Evolutionary conservation across 2,329 filamentous ascomycete genomes (phyloP).

Genomic region (Thielaviopsis ethacetica): DNA sequence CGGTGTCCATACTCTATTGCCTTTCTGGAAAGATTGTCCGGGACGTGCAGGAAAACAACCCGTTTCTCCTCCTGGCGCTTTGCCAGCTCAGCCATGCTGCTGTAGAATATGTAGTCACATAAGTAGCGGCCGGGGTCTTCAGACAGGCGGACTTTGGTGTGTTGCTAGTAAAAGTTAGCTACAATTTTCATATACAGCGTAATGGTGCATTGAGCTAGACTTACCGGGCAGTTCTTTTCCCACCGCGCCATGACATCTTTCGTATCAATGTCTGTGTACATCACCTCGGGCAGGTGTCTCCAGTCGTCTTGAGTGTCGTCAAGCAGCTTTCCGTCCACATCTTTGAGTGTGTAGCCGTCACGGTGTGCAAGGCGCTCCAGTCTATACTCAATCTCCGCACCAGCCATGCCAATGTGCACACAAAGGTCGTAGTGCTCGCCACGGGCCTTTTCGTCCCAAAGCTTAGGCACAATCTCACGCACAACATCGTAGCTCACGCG

Average conservation of each 20-base stretch:
- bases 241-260: slow-evolving; percentile 40
- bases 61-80: slow-evolving; percentile 29
- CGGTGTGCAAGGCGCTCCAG: slow-evolving; percentile 56
- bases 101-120: slow-evolving; percentile 67
- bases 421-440: slow-evolving; percentile 40
- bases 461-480: slow-evolving; percentile 41
- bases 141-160: slow-evolving; percentile 39
- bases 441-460: slow-evolving; percentile 32
- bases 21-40: slow-evolving; percentile 36
- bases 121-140: slow-evolving; percentile 57
- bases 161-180: slow-evolving; percentile 18
- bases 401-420: slow-evolving; percentile 69
- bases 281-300: slow-evolving; percentile 35
- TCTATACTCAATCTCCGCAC: slow-evolving; percentile 45
- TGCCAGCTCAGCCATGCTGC: slow-evolving; percentile 42
- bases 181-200: neutral
- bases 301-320: slow-evolving; percentile 38
- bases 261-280: slow-evolving; percentile 40
- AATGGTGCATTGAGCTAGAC: neutral
- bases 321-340: slow-evolving; percentile 49
- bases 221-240: slow-evolving; percentile 23
- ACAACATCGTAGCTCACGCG: slow-evolving; percentile 56
- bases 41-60: slow-evolving; percentile 59
- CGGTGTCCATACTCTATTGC: slow-evolving; percentile 32
- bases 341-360: slow-evolving; percentile 52